Evolutionary conservation across 805 yeast genomes (phyloP).

Genomic region (Pichia heedii): DNA sequence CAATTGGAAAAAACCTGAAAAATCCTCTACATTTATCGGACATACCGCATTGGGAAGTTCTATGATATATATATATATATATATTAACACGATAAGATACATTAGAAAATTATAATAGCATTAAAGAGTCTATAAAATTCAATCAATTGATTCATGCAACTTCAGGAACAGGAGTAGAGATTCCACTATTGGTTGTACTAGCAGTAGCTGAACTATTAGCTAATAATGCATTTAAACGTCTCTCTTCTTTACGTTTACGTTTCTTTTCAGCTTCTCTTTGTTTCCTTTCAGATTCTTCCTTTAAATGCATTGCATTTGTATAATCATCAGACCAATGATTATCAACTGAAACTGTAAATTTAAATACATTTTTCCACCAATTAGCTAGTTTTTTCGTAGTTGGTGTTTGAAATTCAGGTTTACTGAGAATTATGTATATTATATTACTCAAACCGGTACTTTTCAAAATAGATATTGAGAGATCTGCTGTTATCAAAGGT

Average conservation of each 20-base stretch:
- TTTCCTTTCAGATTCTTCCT: constrained; percentile 14
- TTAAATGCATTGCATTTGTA: constrained; percentile 15
- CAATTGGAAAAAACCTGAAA: too few relatives aligned
- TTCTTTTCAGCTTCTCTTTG: constrained; percentile 34
- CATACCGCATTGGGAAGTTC: too few relatives aligned
- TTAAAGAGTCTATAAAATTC: too few relatives aligned
- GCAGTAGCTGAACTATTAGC: background rate
- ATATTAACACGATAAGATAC: too few relatives aligned
- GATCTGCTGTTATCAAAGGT: constrained; percentile 18
- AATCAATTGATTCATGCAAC: too few relatives aligned
- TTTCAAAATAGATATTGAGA: constrained; percentile 24
- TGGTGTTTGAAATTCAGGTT: constrained; percentile 26
- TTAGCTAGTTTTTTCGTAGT: constrained; percentile 13
- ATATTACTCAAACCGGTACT: constrained; percentile 26
- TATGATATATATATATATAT: too few relatives aligned
- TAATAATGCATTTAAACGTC: constrained; percentile 16
- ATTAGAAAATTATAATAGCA: too few relatives aligned
- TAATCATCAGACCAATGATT: constrained; percentile 22
- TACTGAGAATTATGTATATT: constrained; percentile 26
- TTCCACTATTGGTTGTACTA: background rate
- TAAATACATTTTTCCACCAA: constrained; percentile 21
- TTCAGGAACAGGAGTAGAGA: background rate
- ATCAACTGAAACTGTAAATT: constrained; percentile 22
- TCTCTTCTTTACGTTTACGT: constrained; percentile 12
- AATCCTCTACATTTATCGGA: too few relatives aligned